Conservation (phyloP, 2,329 filamentous ascomycete genomes). For the Xylaria sp. region DNA sequence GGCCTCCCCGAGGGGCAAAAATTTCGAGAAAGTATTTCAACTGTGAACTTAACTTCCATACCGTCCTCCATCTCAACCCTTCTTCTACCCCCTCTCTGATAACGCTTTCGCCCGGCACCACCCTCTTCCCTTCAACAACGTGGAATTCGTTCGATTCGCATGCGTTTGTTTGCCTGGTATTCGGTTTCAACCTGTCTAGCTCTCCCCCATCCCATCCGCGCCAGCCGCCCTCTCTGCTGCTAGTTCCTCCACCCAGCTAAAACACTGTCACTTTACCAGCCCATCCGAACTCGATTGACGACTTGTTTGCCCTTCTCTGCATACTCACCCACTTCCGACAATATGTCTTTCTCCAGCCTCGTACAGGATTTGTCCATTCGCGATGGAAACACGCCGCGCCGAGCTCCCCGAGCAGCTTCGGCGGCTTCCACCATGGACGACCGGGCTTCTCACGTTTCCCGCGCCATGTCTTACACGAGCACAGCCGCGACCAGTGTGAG, state of each 20-base stretch:
- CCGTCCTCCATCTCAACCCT: not conserved
- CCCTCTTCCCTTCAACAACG: no score
- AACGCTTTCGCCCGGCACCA: no score
- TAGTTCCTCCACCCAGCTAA: not conserved
- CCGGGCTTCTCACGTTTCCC: constrained; percentile 62
- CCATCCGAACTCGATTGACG: not conserved
- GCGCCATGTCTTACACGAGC: constrained; percentile 67
- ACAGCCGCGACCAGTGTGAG: constrained; percentile 69
- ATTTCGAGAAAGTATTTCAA: not conserved
- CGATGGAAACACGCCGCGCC: constrained; percentile 52
- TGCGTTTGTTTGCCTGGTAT: not conserved
- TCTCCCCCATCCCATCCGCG: not conserved
- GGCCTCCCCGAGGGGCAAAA: constrained; percentile 19
- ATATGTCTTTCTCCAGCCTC: constrained; percentile 70
- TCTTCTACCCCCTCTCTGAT: not conserved
- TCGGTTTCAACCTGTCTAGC: not conserved
- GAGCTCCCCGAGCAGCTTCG: constrained; percentile 47
- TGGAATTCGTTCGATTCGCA: no score
- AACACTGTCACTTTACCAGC: not conserved
- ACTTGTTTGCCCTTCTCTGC: not conserved
- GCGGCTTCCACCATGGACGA: constrained; percentile 61
- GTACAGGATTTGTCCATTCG: constrained; percentile 66
- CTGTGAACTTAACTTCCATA: not conserved
- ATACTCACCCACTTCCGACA: constrained; percentile 4
- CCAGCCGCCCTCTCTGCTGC: not conserved